Evolutionary conservation across 139 green algal genomes (phyloP).

Genomic region (Coelastrella sp.): DNA sequence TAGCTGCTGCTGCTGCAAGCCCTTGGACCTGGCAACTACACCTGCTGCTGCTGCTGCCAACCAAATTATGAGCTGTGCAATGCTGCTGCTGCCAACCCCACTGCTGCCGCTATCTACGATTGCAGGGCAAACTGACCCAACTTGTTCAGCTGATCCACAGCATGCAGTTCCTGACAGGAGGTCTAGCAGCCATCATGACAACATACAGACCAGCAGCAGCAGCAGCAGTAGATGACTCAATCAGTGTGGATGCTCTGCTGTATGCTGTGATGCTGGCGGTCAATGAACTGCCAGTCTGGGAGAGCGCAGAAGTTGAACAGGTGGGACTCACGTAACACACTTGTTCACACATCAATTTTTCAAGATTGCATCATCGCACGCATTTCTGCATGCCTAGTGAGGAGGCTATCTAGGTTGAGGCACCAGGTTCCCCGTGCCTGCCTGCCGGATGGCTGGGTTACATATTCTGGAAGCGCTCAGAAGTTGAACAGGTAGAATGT

Average conservation of each 20-base stretch:
- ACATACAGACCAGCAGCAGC: constrained; percentile 38
- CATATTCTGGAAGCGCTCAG: no score
- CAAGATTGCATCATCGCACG: no score
- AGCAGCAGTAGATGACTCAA: neutral
- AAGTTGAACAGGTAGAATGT: no score
- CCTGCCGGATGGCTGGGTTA: no score
- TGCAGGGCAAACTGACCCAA: constrained; percentile 46
- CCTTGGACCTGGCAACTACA: neutral
- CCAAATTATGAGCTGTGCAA: neutral
- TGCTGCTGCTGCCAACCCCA: neutral
- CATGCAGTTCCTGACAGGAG: constrained; percentile 51
- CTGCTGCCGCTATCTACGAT: neutral
- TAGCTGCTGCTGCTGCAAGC: neutral
- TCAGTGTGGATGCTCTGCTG: constrained; percentile 50
- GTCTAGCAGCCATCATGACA: constrained; percentile 54
- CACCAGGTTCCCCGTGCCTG: no score
- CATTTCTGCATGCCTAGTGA: no score
- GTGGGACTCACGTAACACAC: no score
- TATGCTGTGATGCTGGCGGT: constrained; percentile 49
- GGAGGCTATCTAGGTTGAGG: no score
- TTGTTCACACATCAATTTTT: no score
- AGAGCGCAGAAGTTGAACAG: constrained; percentile 50
- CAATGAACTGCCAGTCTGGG: constrained; percentile 62
- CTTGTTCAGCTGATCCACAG: constrained; percentile 51
- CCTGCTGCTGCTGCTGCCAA: neutral